phyloP scores from a whole-genome alignment of 2,329 filamentous ascomycete genomes.

The Xylariomycetidae sp. region DNA sequence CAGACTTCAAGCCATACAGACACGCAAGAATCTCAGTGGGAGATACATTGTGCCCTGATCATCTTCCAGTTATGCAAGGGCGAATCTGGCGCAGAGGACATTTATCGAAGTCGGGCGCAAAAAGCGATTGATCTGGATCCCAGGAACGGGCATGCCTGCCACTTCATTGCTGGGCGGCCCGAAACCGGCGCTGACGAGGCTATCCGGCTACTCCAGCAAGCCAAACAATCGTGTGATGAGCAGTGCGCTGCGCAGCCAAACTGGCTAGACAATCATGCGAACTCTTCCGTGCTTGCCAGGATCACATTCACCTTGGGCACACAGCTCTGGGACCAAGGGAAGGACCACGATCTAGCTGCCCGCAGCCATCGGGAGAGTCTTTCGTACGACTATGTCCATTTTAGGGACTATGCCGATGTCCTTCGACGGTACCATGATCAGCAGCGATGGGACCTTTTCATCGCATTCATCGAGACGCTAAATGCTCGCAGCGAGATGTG shows the following conservation, averaged over 20 bases:
- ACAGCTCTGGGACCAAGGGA: conserved; percentile 21
- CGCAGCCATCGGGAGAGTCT: conserved; percentile 23
- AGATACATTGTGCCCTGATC: conserved; percentile 24
- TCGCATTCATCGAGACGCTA: conserved; percentile 21
- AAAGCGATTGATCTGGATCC: conserved; percentile 22
- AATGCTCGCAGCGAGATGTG: conserved; percentile 16
- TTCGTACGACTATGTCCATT: conserved; percentile 22
- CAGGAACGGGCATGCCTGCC: conserved; percentile 25
- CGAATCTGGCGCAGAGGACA: conserved; percentile 13
- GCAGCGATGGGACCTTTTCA: conserved; percentile 18
- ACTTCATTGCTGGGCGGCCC: conserved; percentile 22
- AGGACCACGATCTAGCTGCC: conserved; percentile 17
- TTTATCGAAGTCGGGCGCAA: conserved; percentile 19
- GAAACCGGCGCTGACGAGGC: conserved; percentile 19
- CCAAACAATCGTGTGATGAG: conserved; percentile 20
- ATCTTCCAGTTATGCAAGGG: conserved; percentile 20
- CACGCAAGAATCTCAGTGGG: conserved; percentile 20
- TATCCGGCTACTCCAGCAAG: conserved; percentile 18
- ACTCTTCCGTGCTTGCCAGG: conserved; percentile 23
- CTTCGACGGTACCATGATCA: conserved; percentile 17
- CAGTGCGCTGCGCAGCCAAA: conserved; percentile 8
- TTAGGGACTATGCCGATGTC: conserved; percentile 17
- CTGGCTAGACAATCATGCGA: conserved; percentile 17
- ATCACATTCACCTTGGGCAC: conserved; percentile 24
- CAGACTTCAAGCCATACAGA: conserved; percentile 13